Conservation (phyloP, 73 alveolate species). For the Strombidium stylifer region DNA sequence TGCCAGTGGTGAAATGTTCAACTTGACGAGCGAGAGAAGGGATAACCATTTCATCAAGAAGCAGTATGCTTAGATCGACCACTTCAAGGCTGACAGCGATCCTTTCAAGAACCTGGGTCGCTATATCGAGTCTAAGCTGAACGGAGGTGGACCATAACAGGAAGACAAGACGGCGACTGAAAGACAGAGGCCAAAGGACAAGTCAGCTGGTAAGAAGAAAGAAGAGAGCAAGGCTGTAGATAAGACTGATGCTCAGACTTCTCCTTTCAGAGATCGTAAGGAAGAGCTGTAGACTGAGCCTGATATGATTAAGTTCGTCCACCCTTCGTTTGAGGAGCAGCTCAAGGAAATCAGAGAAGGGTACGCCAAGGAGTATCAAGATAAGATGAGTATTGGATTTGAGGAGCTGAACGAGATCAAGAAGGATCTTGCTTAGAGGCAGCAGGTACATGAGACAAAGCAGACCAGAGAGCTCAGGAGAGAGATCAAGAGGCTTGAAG, state of each 20-base stretch:
- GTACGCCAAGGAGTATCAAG: slow-evolving; percentile 3
- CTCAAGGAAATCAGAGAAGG: slow-evolving; percentile 17
- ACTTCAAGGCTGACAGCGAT: neutral
- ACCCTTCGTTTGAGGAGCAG: slow-evolving; percentile 13
- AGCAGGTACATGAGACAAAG: neutral
- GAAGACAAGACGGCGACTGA: too few species aligned
- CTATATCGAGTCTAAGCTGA: neutral
- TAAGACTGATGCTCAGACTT: neutral
- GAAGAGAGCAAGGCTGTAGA: too few species aligned
- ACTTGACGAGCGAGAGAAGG: too few species aligned
- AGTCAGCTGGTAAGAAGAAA: too few species aligned
- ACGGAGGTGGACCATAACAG: neutral
- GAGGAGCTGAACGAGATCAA: slow-evolving; percentile 14
- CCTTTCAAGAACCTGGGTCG: neutral
- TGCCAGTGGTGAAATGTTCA: too few species aligned
- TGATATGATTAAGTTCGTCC: neutral
- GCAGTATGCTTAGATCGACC: too few species aligned
- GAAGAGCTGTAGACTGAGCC: neutral
- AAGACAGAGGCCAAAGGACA: neutral
- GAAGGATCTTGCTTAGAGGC: neutral
- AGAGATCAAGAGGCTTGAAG: neutral
- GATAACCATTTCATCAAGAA: too few species aligned
- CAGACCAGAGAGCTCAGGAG: neutral
- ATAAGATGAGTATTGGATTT: neutral
- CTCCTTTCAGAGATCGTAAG: neutral